Evolutionary conservation across 139 green algal genomes (phyloP).

Genomic region (Zygnema cylindricum): DNA sequence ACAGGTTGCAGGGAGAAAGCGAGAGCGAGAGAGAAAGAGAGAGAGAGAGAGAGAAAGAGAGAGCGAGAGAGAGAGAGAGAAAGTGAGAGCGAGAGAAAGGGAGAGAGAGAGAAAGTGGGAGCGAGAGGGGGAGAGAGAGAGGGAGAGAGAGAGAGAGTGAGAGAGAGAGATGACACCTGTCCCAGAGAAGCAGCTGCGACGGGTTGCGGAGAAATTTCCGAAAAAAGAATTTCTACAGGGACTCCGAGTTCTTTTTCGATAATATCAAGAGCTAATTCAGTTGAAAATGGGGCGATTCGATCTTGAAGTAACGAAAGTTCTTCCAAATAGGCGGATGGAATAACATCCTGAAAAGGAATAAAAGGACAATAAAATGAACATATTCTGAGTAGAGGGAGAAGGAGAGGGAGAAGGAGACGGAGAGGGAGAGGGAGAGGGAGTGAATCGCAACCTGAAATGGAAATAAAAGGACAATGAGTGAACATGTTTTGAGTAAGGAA

Average conservation of each 20-base stretch:
- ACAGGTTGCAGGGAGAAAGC: no score
- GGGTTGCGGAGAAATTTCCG: constrained; percentile 78
- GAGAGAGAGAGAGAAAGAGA: background rate
- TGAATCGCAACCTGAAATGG: no score
- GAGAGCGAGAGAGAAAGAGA: background rate
- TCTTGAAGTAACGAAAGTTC: constrained; percentile 56
- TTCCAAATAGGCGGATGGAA: constrained; percentile 58
- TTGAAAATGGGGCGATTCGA: constrained; percentile 55
- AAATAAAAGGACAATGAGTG: background rate
- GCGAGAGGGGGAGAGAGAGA: constrained; percentile 1
- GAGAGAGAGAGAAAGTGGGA: background rate
- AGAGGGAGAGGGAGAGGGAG: background rate
- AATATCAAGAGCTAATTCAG: constrained; percentile 28
- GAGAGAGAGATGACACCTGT: constrained; percentile 67
- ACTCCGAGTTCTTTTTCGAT: constrained; percentile 60
- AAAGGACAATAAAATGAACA: no score
- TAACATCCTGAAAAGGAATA: constrained; percentile 31
- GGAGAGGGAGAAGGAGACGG: background rate
- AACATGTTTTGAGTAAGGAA: no score
- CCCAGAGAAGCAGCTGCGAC: constrained; percentile 89
- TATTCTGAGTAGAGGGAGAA: background rate
- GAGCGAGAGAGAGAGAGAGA: no score
- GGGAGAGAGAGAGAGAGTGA: constrained; percentile 4
- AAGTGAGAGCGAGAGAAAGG: no score
- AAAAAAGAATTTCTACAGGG: constrained; percentile 78